Conservation (phyloP, 2,329 filamentous ascomycete genomes). For the Fusarium staphyleae region DNA sequence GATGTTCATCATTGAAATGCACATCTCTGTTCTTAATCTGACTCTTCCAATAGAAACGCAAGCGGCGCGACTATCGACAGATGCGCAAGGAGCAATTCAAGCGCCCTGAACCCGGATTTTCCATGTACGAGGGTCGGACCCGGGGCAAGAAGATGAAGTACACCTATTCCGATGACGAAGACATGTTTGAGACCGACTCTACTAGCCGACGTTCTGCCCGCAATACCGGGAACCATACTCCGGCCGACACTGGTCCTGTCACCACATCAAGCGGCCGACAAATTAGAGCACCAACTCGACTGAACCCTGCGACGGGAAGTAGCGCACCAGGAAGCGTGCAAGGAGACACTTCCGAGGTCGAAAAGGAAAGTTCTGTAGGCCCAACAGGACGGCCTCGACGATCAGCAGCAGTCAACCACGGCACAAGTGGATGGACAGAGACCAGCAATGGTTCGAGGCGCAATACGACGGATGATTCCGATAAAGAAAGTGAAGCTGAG, state of each 20-base stretch:
- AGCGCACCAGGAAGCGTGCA: constrained; percentile 57
- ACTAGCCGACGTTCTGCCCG: constrained; percentile 73
- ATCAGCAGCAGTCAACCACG: constrained; percentile 57
- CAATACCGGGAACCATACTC: constrained; percentile 76
- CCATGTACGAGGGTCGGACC: constrained; percentile 93
- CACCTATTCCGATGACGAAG: constrained; percentile 91
- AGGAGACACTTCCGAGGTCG: constrained; percentile 52
- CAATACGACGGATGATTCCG: constrained; percentile 60
- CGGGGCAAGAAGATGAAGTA: constrained; percentile 96
- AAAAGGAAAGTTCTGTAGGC: constrained; percentile 51
- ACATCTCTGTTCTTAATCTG: constrained; percentile 13
- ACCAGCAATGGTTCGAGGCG: constrained; percentile 45
- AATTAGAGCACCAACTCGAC: constrained; percentile 71
- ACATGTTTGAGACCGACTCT: constrained; percentile 71
- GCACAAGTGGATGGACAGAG: constrained; percentile 57
- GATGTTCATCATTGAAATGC: neutral
- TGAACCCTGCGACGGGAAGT: constrained; percentile 67
- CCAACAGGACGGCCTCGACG: constrained; percentile 59
- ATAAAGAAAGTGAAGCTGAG: constrained; percentile 77
- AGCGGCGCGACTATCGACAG: constrained; percentile 88
- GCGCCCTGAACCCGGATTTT: constrained; percentile 87
- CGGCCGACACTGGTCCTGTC: constrained; percentile 69
- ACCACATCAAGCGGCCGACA: constrained; percentile 89
- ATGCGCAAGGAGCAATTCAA: constrained; percentile 86
- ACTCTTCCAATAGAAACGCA: constrained; percentile 74